Percentiles rank a stretch among this genome's conserved stretches.
Evolutionary conservation across 2,329 filamentous ascomycete species (phyloP).

Genomic region (Lecanicillium sp.): DNA sequence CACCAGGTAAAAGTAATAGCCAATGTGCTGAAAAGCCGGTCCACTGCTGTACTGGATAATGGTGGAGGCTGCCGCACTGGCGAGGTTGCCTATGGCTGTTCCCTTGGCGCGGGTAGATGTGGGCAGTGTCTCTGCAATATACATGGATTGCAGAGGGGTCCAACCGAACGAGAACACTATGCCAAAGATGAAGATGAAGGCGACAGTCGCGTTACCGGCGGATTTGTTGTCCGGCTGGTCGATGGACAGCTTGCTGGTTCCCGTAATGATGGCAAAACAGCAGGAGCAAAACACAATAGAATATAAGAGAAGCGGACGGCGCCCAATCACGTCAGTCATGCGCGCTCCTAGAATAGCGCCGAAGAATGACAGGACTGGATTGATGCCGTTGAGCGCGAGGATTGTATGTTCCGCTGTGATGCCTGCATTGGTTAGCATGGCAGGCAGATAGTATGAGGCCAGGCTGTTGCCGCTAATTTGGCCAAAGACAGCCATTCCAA

Average conservation of each 20-base stretch:
- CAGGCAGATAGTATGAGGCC: slow-evolving; percentile 48
- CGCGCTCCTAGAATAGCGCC: slow-evolving; percentile 45
- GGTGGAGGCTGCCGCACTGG: slow-evolving; percentile 27
- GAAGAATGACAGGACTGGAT: slow-evolving; percentile 44
- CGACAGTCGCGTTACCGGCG: slow-evolving; percentile 36
- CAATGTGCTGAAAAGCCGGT: slow-evolving; percentile 33
- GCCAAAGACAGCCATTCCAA: slow-evolving; percentile 44
- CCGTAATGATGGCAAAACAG: slow-evolving; percentile 42
- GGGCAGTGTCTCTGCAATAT: slow-evolving; percentile 38
- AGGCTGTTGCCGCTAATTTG: slow-evolving; percentile 44
- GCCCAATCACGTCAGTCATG: slow-evolving; percentile 49
- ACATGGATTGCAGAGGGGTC: slow-evolving; percentile 41
- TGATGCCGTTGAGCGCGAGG: slow-evolving; percentile 43
- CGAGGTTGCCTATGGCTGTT: slow-evolving; percentile 34
- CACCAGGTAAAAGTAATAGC: slow-evolving; percentile 36
- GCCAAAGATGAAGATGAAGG: slow-evolving; percentile 43
- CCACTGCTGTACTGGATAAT: slow-evolving; percentile 37
- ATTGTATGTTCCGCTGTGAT: slow-evolving; percentile 38
- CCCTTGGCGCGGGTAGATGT: slow-evolving; percentile 38
- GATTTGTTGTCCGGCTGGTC: slow-evolving; percentile 25
- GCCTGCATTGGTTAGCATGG: slow-evolving; percentile 41
- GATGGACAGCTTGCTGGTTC: slow-evolving; percentile 35
- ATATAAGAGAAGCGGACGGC: slow-evolving; percentile 43
- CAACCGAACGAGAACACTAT: slow-evolving; percentile 42
- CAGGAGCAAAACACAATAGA: slow-evolving; percentile 36